These are phyloP conservation scores for Aquilaria yunnanensis DNA, from an alignment of 345 rosid species.

Conservation along the genomic window DNA sequence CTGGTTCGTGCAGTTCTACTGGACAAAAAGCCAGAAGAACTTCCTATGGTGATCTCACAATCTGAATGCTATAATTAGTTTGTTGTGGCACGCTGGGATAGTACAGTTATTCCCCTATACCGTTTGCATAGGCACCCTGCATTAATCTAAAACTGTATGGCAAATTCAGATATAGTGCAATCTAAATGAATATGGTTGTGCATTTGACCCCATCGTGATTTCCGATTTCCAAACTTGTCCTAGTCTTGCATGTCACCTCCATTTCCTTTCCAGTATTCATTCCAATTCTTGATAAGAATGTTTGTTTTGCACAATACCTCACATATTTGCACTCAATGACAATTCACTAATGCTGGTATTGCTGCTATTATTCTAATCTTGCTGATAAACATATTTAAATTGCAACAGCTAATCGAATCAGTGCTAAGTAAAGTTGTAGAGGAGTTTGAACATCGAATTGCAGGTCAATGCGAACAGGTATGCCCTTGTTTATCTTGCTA, in stretches of 20 bases:
- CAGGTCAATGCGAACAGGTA: slow-evolving; percentile 63
- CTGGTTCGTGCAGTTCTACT: slow-evolving; percentile 69
- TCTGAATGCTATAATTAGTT: background rate
- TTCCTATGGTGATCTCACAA: slow-evolving; percentile 38
- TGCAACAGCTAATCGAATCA: slow-evolving; percentile 77
- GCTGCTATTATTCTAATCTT: background rate
- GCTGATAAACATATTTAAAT: slow-evolving; percentile 13
- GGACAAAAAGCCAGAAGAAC: slow-evolving; percentile 84
- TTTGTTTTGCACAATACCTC: too few relatives aligned
- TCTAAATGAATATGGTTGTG: too few relatives aligned
- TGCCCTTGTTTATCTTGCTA: slow-evolving; percentile 17
- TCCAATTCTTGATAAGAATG: too few relatives aligned
- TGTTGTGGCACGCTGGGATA: background rate
- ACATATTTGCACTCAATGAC: too few relatives aligned
- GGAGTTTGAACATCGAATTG: slow-evolving; percentile 82
- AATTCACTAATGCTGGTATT: background rate
- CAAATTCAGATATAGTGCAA: too few relatives aligned
- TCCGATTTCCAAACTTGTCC: too few relatives aligned
- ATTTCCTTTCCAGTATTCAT: too few relatives aligned
- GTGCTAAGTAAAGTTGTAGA: slow-evolving; percentile 76
- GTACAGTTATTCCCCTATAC: background rate
- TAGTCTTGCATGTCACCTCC: too few relatives aligned
- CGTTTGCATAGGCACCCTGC: too few relatives aligned
- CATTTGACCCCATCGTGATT: too few relatives aligned
- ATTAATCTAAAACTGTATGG: too few relatives aligned